phyloP scores from a whole-genome alignment of 2,329 filamentous ascomycete genomes.

The Colletotrichum sp. region DNA sequence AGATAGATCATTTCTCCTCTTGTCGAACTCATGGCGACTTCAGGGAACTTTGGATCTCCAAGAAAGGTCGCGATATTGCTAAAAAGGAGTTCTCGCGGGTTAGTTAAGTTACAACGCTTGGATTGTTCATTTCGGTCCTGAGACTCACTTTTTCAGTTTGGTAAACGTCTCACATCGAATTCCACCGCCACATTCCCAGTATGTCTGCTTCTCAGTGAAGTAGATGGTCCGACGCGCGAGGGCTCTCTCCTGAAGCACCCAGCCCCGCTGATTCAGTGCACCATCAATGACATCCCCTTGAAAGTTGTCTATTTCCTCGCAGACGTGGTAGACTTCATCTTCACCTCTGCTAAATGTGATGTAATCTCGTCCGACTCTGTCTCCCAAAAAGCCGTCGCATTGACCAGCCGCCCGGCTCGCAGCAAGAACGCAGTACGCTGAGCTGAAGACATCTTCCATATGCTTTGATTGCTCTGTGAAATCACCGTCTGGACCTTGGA shows the following conservation, averaged over 20 bases:
- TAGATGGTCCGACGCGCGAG: no score
- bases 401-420: neutral
- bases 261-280: no score
- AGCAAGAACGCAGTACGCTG: neutral
- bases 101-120: no score
- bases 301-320: constrained; percentile 37
- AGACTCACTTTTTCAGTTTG: constrained; percentile 31
- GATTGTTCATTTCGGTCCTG: no score
- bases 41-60: neutral
- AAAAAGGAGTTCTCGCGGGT: no score
- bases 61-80: neutral
- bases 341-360: neutral
- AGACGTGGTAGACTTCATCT: neutral
- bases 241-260: no score
- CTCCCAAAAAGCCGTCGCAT: neutral
- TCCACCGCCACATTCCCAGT: no score
- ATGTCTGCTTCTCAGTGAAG: no score
- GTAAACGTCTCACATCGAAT: no score
- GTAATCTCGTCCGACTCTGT: neutral
- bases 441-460: constrained; percentile 15
- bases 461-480: constrained; percentile 10
- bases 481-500: constrained; percentile 22
- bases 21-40: fast-evolving
- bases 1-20: neutral
- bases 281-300: neutral